Evolutionary conservation across 2,329 filamentous ascomycete species (phyloP).

Genomic region (Ciborinia camelliae): DNA sequence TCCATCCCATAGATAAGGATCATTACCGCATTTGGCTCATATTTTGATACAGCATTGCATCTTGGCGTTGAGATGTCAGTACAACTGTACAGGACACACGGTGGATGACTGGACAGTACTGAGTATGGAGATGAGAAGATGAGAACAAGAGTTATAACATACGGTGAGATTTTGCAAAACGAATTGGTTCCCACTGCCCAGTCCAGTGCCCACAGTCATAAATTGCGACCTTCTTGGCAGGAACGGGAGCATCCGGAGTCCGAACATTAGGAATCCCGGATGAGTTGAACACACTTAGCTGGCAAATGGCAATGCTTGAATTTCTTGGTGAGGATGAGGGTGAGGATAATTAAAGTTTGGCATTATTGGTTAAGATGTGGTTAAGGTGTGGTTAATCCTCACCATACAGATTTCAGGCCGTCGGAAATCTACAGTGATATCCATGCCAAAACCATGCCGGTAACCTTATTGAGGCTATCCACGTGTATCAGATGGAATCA

Average conservation of each 20-base stretch:
- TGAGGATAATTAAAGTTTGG: too few relatives aligned
- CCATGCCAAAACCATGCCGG: neutral
- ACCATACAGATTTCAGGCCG: neutral
- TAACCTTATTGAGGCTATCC: too few relatives aligned
- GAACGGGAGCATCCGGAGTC: neutral
- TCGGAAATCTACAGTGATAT: neutral
- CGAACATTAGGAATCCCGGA: neutral
- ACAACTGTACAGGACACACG: too few relatives aligned
- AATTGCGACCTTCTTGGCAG: slow-evolving; percentile 5
- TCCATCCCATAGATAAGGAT: slow-evolving; percentile 9
- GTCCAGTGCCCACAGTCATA: too few relatives aligned
- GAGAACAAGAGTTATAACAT: neutral
- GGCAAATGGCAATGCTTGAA: neutral
- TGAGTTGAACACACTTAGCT: too few relatives aligned
- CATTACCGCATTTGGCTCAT: neutral
- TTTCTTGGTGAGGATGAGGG: neutral
- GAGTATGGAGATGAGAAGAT: neutral
- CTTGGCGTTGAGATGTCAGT: neutral
- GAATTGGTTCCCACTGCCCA: neutral
- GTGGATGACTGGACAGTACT: too few relatives aligned
- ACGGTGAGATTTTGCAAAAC: neutral
- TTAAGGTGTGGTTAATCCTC: too few relatives aligned
- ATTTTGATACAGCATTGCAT: neutral
- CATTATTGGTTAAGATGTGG: too few relatives aligned
- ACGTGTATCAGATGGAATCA: neutral